These are phyloP conservation scores for Infundibulicybe gibba DNA, from an alignment of 768 basidiomycete species.

Conservation along the genomic window DNA sequence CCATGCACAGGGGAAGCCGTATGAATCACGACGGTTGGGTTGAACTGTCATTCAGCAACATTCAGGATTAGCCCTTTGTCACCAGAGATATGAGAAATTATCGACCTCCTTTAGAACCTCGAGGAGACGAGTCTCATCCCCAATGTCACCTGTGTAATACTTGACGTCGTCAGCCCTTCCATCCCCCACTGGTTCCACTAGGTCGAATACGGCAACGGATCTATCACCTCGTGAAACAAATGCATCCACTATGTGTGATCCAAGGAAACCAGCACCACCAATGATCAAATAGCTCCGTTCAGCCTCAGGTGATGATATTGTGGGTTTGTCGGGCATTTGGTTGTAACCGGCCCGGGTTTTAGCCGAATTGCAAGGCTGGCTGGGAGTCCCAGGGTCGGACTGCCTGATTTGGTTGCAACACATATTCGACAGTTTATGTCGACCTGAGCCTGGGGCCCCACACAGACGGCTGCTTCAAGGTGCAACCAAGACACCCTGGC, in stretches of 20 bases:
- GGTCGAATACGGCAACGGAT: constrained; percentile 44
- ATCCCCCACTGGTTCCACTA: constrained; percentile 41
- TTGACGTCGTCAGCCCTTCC: constrained; percentile 28
- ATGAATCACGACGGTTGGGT: constrained; percentile 46
- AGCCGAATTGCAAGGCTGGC: no score
- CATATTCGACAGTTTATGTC: no score
- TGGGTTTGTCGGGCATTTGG: no score
- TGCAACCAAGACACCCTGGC: constrained; percentile 96
- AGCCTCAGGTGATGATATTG: no score
- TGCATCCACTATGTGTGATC: constrained; percentile 46
- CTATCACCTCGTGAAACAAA: constrained; percentile 35
- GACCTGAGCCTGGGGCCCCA: no score
- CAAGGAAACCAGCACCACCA: constrained; percentile 49
- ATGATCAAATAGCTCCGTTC: constrained; percentile 38
- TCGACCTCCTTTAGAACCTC: constrained; percentile 35
- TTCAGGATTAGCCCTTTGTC: constrained; percentile 5
- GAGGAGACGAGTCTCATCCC: constrained; percentile 33
- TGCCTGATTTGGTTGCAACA: no score
- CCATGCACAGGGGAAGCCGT: constrained; percentile 48
- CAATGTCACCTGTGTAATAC: constrained; percentile 48
- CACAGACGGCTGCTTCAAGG: no score
- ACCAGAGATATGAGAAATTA: no score
- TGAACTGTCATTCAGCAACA: constrained; percentile 16
- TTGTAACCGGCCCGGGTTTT: no score
- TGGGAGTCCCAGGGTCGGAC: no score